Base-by-base conservation (phyloP, 371 early-diverging fungal genomes). In the Mucor velutinosus region DNA sequence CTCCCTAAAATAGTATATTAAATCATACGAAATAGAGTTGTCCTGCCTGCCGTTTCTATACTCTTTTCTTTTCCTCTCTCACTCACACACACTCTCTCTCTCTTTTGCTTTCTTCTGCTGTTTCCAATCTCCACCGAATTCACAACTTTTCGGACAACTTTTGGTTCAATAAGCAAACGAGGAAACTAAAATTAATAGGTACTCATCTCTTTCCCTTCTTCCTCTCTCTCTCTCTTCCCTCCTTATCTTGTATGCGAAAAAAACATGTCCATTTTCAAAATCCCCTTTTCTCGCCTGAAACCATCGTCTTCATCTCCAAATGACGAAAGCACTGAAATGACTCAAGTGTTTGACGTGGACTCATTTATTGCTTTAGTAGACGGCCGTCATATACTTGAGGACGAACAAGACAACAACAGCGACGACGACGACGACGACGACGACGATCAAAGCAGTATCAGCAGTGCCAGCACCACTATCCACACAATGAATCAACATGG, bases 261-360 rank as follows among this genome's bases (percentile, higher is more conserved):
- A 45, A 41, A 33, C 19, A 58, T 51, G 57, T 59, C 58, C 15
- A 59, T 64, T 57, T 45, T 64, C 43, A 60, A 32, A 64, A 19
- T 49, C 41, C 66, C 62, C 29, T 58, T 64, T 45, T 39, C 60
- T 6, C 65, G 60, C n/a, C 57, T 65, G 35, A 67, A 62, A 47
- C n/a, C 57, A 57, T 19, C 58, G 15, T 27, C 60, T 8, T 41
- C 41, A 43, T n/a, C 30, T 30, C 25, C 27, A 12, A 5, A 58
- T n/a, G 21, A 65, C 58, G 79, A 76, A 65, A 58, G 41, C 25
- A 74, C 69, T 59, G 81, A 80, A 80, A 71, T 80, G 74, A 65
- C 69, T 33, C 67, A 73, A 35, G 66, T 77, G 59, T 66, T 72
- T n/a, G 62, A 77, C 58, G 25, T 81, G 25, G 75, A 81, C 27